These are phyloP conservation scores for Penicillium palitans DNA, from an alignment of 2,329 filamentous ascomycete genomes.

Conservation along the genomic window DNA sequence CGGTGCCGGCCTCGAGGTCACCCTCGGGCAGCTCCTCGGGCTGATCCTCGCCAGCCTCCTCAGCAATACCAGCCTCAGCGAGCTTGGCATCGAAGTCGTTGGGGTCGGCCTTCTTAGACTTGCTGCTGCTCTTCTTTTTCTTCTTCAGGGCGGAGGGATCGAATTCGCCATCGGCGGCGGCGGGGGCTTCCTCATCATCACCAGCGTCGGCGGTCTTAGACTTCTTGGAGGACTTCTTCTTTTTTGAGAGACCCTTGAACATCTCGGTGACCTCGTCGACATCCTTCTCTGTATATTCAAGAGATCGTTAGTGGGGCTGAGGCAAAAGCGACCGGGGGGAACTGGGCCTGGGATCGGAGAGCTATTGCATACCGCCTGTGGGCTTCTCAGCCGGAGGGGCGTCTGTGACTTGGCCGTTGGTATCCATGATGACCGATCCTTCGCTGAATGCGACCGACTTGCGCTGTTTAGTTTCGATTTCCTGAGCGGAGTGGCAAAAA, in stretches of 20 bases:
- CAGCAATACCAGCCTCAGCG: slow-evolving; percentile 59
- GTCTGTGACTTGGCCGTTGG: slow-evolving; percentile 81
- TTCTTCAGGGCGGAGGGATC: slow-evolving; percentile 73
- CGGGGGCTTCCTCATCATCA: slow-evolving; percentile 53
- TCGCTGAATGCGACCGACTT: slow-evolving; percentile 95
- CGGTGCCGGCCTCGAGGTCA: slow-evolving; percentile 83
- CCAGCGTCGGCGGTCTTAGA: slow-evolving; percentile 55
- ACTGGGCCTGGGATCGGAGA: slow-evolving; percentile 7
- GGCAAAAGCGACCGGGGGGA: slow-evolving; percentile 41
- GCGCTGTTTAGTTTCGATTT: slow-evolving; percentile 64
- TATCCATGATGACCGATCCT: slow-evolving; percentile 82
- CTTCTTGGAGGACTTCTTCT: slow-evolving; percentile 65
- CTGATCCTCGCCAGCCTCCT: slow-evolving; percentile 60
- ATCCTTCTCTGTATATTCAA: slow-evolving; percentile 51
- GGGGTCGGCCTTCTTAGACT: slow-evolving; percentile 57
- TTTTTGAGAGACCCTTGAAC: slow-evolving; percentile 71
- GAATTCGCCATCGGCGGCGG: slow-evolving; percentile 60
- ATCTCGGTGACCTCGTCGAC: slow-evolving; percentile 67
- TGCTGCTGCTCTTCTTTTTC: slow-evolving; percentile 65
- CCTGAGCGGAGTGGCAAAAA: slow-evolving; percentile 35
- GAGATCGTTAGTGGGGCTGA: slow-evolving; percentile 21
- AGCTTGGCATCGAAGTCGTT: slow-evolving; percentile 69
- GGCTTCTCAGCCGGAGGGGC: slow-evolving; percentile 73
- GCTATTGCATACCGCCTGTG: slow-evolving; percentile 70
- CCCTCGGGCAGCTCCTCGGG: slow-evolving; percentile 61